Evolutionary conservation across 2,329 filamentous ascomycete genomes (phyloP).

Genomic region (Xylaria sp.): DNA sequence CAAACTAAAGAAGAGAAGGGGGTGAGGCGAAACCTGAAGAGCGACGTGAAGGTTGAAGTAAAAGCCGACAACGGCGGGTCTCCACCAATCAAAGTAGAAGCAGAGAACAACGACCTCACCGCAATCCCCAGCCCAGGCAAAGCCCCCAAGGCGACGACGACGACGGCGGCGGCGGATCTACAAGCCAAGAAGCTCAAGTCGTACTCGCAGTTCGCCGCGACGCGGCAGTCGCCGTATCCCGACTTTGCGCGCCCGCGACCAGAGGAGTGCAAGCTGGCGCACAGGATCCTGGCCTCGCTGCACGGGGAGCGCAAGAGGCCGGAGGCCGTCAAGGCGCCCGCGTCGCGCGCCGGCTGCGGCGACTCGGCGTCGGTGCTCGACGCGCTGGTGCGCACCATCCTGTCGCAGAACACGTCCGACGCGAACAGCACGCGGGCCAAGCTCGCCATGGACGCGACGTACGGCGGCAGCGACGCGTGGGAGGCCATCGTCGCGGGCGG

Average conservation of each 20-base stretch:
- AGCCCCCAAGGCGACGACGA: not conserved
- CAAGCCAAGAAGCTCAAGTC: constrained; percentile 57
- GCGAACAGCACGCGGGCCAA: constrained; percentile 69
- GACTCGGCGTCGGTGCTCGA: constrained; percentile 62
- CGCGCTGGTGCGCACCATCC: constrained; percentile 62
- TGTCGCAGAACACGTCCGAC: constrained; percentile 65
- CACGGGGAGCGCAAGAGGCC: constrained; percentile 74
- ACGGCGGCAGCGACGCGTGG: constrained; percentile 58
- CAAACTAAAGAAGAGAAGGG: not conserved
- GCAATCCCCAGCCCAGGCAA: not conserved
- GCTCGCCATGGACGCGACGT: constrained; percentile 57
- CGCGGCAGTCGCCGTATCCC: constrained; percentile 69
- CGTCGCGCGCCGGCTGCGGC: constrained; percentile 71
- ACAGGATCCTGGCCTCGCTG: constrained; percentile 68
- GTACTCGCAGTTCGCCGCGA: constrained; percentile 52
- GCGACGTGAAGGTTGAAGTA: not conserved
- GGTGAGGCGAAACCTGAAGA: not conserved
- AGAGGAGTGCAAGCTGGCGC: constrained; percentile 75
- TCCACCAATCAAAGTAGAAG: constrained; percentile 13
- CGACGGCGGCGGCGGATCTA: constrained; percentile 43
- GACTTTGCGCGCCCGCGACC: constrained; percentile 72
- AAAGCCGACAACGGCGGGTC: constrained; percentile 4
- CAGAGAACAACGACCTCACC: constrained; percentile 4
- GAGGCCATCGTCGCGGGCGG: constrained; percentile 55
- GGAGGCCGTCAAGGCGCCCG: constrained; percentile 61